Evolutionary conservation across 257 asterid species (phyloP).

Genomic region (Solanum chilense): DNA sequence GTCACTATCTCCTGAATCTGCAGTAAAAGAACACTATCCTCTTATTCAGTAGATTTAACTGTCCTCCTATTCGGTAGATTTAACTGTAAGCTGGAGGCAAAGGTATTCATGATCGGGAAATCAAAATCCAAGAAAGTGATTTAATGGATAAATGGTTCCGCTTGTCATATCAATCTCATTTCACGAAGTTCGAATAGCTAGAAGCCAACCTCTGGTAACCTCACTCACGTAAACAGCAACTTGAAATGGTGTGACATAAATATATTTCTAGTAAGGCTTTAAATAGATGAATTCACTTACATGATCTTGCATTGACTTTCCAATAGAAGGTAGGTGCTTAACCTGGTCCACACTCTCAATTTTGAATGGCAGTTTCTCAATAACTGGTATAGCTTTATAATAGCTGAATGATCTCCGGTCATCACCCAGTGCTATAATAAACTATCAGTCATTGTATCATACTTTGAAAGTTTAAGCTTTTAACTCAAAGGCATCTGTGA

Average conservation of each 20-base stretch:
- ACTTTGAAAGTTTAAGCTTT: conserved; percentile 1
- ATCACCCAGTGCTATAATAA: conserved; percentile 74
- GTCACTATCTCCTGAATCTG: conserved; percentile 96
- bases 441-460: conserved; percentile 4
- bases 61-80: not conserved
- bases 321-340: conserved; percentile 69
- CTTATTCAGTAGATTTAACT: not conserved
- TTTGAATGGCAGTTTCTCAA: conserved; percentile 86
- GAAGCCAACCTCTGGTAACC: not conserved
- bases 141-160: not conserved
- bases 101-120: not conserved
- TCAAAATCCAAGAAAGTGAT: not conserved
- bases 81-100: not conserved
- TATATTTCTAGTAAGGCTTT: not conserved
- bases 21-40: conserved; percentile 12
- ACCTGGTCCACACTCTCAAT: conserved; percentile 83
- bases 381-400: conserved; percentile 77
- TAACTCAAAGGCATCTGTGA: not conserved
- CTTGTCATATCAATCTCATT: not conserved
- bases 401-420: conserved; percentile 95
- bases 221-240: not conserved
- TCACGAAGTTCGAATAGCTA: not conserved
- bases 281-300: conserved; percentile 29
- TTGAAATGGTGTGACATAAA: not conserved
- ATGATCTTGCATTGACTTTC: conserved; percentile 89